Evolutionary conservation across 176 grass and related monocot species (phyloP).

Genomic region (Eragrostis curvula): DNA sequence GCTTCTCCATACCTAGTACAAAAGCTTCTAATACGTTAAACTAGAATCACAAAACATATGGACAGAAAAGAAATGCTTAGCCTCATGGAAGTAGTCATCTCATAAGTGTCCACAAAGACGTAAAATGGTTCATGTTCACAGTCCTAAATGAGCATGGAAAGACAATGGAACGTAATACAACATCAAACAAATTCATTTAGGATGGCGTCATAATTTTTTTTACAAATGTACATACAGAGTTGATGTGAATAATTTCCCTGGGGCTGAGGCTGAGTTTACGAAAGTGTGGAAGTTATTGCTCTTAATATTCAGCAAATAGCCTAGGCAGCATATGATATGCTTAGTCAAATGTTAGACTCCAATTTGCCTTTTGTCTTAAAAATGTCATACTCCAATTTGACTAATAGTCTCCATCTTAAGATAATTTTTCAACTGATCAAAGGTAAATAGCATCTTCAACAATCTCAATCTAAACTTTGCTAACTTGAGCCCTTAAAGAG

Average conservation of each 20-base stretch:
- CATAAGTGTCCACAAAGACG: not conserved
- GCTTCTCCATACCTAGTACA: not conserved
- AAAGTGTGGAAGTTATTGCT: not conserved
- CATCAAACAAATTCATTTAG: conserved; percentile 1
- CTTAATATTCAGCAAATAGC: not conserved
- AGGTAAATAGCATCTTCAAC: not conserved
- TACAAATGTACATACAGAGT: not conserved
- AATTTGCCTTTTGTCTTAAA: no score
- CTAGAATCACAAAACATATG: not conserved
- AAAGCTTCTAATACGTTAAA: not conserved
- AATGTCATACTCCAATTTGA: not conserved
- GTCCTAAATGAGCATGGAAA: not conserved
- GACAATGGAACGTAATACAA: not conserved
- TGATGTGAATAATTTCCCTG: not conserved
- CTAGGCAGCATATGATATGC: not conserved
- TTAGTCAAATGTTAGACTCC: not conserved
- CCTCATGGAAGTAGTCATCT: not conserved
- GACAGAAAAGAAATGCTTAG: not conserved
- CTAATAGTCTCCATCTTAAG: not conserved
- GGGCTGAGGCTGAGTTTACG: not conserved
- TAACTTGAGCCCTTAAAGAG: not conserved
- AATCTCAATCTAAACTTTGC: not conserved
- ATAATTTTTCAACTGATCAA: not conserved
- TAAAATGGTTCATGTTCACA: not conserved
- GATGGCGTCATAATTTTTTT: not conserved